Evolutionary conservation across 345 rosid genomes (phyloP), one percentile per base, ranked within the genome.

Genomic region (Syzygium aromaticum): DNA sequence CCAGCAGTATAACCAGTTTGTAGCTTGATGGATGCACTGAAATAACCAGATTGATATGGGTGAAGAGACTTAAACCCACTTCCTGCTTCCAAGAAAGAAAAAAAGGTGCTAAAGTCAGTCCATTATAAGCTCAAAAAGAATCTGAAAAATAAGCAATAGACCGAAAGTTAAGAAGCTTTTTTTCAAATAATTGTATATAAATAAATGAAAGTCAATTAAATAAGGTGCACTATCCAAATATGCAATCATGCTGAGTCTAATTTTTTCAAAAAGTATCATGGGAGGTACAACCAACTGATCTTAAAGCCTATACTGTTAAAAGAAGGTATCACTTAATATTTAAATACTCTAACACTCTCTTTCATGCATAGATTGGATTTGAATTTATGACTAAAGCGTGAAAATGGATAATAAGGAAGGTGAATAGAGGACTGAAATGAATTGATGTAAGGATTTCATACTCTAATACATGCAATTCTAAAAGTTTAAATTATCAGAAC

Each of bases 1-100:
- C 99, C 99, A 16, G 99, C 99, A 46, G 98, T 97, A 87, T 95
- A 97, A 53, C 98, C 99, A 25, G 98, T 12, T 53, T 97, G 99
- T 82, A 97, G 96, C 91, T 95, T 96, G 86, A 97, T 87, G 57
- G 94, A 92, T 43, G 98, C 96, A 85, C 98, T 95, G 83, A 97
- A 95, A 92, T 95, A 97, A 15, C 99, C 99, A 2, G 98, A 94
- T 51, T 73, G 92, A 86, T 97, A 97, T 8, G 93, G 46, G 11
- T 87, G 92, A 85, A 90, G 87, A 85, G 99, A 97, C 93, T 97
- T 96, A 90, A 92, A 97, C 88, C 99, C 99, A 90, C 99, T 95
- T 85, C 99, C 99, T 97, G 93, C 87, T 91, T 43, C 6, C 83
- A 73, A 85, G 77, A 87, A 57, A 57, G 13, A 11, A 30, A 1